Conservation (phyloP, 768 basidiomycete genomes). For the Hygrophorus russula region DNA sequence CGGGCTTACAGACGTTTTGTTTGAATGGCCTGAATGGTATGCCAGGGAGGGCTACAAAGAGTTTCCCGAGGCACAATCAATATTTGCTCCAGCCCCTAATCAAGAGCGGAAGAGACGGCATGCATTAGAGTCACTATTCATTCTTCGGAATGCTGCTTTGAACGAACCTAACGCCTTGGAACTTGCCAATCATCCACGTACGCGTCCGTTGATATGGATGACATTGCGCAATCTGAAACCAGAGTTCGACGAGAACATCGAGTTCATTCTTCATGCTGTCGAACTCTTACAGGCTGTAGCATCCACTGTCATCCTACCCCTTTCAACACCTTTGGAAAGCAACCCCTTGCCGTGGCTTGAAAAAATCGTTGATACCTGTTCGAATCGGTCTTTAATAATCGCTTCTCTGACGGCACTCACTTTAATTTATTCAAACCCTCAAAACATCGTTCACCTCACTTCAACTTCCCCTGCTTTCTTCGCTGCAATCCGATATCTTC, state of each 20-base stretch:
- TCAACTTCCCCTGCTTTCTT: conserved; percentile 48
- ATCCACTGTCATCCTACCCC: conserved; percentile 25
- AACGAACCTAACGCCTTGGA: conserved; percentile 56
- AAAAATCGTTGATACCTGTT: conserved; percentile 41
- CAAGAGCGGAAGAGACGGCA: conserved; percentile 49
- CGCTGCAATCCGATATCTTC: conserved; percentile 60
- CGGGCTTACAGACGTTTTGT: conserved; percentile 72
- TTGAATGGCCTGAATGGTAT: conserved; percentile 87
- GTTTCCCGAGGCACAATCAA: conserved; percentile 24
- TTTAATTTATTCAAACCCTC: conserved; percentile 47
- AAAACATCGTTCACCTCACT: conserved; percentile 43
- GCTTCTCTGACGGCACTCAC: conserved; percentile 50
- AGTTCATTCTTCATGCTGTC: conserved; percentile 60
- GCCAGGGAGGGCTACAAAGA: conserved; percentile 46
- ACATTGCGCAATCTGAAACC: conserved; percentile 52
- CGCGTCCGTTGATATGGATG: conserved; percentile 53
- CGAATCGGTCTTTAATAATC: conserved; percentile 70
- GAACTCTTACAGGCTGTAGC: conserved; percentile 64
- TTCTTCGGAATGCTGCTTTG: conserved; percentile 79
- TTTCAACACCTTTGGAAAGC: conserved; percentile 19
- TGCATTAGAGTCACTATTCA: conserved; percentile 76
- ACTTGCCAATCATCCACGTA: conserved; percentile 46
- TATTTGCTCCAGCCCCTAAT: conserved; percentile 49
- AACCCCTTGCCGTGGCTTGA: conserved; percentile 50
- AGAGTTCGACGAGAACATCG: conserved; percentile 54